These are phyloP conservation scores for Candida andamanensis DNA, from an alignment of 805 yeast genomes.

Conservation along the genomic window DNA sequence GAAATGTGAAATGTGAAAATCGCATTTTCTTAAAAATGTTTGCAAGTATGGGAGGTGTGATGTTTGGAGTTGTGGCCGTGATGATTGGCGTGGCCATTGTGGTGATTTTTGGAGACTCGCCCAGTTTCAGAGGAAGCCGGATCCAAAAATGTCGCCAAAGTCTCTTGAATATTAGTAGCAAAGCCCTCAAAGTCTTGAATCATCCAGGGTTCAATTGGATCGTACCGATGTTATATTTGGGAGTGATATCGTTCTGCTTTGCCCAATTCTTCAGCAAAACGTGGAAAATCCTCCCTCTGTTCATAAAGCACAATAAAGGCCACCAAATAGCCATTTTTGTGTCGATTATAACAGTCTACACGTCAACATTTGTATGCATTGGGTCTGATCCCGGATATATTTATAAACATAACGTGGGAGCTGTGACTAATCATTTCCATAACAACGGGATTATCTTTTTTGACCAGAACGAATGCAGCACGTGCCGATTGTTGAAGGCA, in stretches of 20 bases:
- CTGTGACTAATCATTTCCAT: constrained; percentile 17
- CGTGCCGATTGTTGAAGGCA: constrained; percentile 46
- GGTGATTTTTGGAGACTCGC: constrained; percentile 43
- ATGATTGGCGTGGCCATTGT: constrained; percentile 14
- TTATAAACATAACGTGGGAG: constrained; percentile 9
- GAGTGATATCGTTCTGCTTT: constrained; percentile 30
- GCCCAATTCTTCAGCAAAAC: constrained; percentile 27
- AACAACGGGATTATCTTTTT: constrained; percentile 53
- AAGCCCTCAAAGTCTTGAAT: not conserved
- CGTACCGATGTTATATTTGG: constrained; percentile 39
- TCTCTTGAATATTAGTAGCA: not conserved
- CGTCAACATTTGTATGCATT: constrained; percentile 33
- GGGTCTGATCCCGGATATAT: constrained; percentile 42
- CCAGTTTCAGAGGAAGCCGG: constrained; percentile 31
- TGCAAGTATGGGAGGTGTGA: too few relatives aligned
- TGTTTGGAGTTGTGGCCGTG: too few relatives aligned
- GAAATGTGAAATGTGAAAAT: not conserved
- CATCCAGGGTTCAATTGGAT: constrained; percentile 30
- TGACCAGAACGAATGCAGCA: constrained; percentile 39
- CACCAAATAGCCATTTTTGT: constrained; percentile 21
- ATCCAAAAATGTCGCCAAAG: constrained; percentile 19
- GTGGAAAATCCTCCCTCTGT: constrained; percentile 12
- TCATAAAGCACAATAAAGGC: constrained; percentile 7
- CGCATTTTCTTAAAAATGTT: too few relatives aligned
- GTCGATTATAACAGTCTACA: constrained; percentile 27